These are phyloP conservation scores for Torrubiella hemipterigena DNA, from an alignment of 2,329 filamentous ascomycete genomes.

Conservation along the genomic window DNA sequence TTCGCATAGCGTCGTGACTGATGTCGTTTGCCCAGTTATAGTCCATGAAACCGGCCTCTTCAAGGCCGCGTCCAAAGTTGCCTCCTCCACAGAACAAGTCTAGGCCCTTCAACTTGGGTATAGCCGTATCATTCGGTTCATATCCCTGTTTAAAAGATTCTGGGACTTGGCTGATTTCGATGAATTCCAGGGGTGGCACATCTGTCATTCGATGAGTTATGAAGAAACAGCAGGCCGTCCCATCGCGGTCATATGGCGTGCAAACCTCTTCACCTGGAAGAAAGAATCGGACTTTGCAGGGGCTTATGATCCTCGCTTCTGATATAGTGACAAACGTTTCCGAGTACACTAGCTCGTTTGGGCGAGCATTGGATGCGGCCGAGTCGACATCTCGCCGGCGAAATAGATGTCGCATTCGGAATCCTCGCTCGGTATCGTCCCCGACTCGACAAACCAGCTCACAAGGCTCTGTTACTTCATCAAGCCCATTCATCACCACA, in stretches of 20 bases:
- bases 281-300: constrained; percentile 50
- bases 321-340: constrained; percentile 26
- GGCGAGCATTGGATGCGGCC: constrained; percentile 15
- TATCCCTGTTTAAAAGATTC: constrained; percentile 40
- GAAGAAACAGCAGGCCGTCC: constrained; percentile 55
- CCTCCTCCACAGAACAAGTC: constrained; percentile 72
- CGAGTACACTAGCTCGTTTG: constrained; percentile 51
- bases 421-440: constrained; percentile 12
- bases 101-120: constrained; percentile 41
- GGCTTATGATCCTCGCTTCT: constrained; percentile 31
- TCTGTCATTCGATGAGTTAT: constrained; percentile 30
- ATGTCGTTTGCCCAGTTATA: constrained; percentile 61
- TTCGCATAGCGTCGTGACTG: constrained; percentile 51
- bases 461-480: no score
- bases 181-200: constrained; percentile 19
- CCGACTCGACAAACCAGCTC: no score
- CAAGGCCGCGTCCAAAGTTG: constrained; percentile 64
- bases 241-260: constrained; percentile 52
- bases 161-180: no score
- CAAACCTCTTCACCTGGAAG: constrained; percentile 31
- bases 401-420: constrained; percentile 38
- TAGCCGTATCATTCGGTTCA: constrained; percentile 23
- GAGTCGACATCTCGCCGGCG: constrained; percentile 32
- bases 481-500: constrained; percentile 35
- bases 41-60: constrained; percentile 54